Conservation (phyloP, 371 early-diverging fungal species). For the Quaeritorhiza haematococci region DNA sequence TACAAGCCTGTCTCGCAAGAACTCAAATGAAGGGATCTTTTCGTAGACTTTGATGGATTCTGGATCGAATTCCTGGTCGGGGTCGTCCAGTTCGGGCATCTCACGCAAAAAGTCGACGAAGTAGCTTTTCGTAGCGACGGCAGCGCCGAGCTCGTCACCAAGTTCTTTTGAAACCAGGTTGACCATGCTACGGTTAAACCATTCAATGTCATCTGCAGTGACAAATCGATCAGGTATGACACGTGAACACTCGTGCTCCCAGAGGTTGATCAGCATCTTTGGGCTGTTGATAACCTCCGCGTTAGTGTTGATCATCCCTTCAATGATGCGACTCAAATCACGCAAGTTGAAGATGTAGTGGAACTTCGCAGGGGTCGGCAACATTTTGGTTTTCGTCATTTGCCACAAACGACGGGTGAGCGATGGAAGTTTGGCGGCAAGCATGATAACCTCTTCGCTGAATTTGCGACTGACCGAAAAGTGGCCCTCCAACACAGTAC, state of each 20-base stretch:
- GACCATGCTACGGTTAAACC: slow-evolving; percentile 45
- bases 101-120: slow-evolving; percentile 58
- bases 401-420: slow-evolving; percentile 58
- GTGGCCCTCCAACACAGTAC: slow-evolving; percentile 58
- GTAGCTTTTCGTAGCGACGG: slow-evolving; percentile 30
- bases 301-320: slow-evolving; percentile 52
- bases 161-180: slow-evolving; percentile 44
- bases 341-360: slow-evolving; percentile 64
- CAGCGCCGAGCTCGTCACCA: slow-evolving; percentile 39
- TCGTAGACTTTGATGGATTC: slow-evolving; percentile 56
- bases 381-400: slow-evolving; percentile 55
- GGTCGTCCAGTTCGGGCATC: slow-evolving; percentile 55
- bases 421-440: slow-evolving; percentile 35
- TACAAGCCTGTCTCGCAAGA: slow-evolving; percentile 36
- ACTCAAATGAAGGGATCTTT: slow-evolving; percentile 48
- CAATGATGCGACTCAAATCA: slow-evolving; percentile 53
- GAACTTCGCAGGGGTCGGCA: slow-evolving; percentile 63
- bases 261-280: slow-evolving; percentile 42
- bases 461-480: slow-evolving; percentile 48
- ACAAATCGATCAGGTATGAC: slow-evolving; percentile 60
- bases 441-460: slow-evolving; percentile 40
- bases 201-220: slow-evolving; percentile 50
- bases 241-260: slow-evolving; percentile 60
- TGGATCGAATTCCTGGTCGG: slow-evolving; percentile 50
- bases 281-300: slow-evolving; percentile 41